phyloP scores from a whole-genome alignment of 768 basidiomycete genomes.

The Hortiboletus flavorubellus region DNA sequence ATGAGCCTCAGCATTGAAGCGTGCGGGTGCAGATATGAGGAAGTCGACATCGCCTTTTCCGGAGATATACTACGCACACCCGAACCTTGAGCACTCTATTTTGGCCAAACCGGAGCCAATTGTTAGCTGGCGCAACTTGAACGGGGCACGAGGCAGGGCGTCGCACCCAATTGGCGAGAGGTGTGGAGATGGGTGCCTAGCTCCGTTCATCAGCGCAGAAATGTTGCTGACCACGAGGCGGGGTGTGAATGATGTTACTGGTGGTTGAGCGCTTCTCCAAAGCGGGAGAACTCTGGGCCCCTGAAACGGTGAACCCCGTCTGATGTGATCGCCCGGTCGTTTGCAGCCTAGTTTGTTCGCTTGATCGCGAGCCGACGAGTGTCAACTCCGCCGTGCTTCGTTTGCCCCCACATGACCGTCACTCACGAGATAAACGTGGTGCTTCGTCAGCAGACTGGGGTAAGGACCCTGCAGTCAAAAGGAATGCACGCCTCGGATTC shows the following conservation, averaged over 20 bases:
- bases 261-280: neutral
- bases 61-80: too few relatives aligned
- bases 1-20: too few relatives aligned
- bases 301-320: neutral
- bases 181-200: too few relatives aligned
- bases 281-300: neutral
- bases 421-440: too few relatives aligned
- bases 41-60: too few relatives aligned
- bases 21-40: too few relatives aligned
- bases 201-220: too few relatives aligned
- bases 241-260: too few relatives aligned
- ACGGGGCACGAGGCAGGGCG: neutral
- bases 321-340: neutral
- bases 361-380: neutral
- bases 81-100: neutral
- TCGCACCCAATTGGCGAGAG: neutral
- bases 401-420: too few relatives aligned
- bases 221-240: too few relatives aligned
- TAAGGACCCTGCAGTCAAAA: too few relatives aligned
- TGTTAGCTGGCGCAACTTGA: neutral
- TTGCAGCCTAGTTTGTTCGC: neutral
- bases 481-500: neutral
- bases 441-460: neutral
- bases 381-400: neutral
- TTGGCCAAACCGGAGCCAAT: too few relatives aligned